Evolutionary conservation across 2,329 filamentous ascomycete genomes (phyloP).

Genomic region (Claviceps cyperi): DNA sequence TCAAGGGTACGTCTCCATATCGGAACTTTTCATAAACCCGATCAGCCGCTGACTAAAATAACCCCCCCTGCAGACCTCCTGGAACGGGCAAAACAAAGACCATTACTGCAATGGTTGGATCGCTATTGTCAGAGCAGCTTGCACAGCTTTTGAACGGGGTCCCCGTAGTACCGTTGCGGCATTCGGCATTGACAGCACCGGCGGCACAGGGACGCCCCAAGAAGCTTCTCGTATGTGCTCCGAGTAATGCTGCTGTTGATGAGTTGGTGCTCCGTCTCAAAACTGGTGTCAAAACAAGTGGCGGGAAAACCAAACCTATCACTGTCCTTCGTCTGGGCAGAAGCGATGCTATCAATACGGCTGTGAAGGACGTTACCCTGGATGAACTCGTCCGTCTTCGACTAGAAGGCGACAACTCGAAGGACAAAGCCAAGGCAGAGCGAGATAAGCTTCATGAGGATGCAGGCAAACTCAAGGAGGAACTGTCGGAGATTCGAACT

Average conservation of each 20-base stretch:
- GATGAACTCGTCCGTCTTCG: constrained; percentile 77
- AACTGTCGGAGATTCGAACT: constrained; percentile 56
- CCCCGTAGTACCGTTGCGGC: constrained; percentile 17
- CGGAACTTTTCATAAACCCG: background rate
- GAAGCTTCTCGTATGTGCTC: constrained; percentile 92
- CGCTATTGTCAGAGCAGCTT: constrained; percentile 37
- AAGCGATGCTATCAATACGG: constrained; percentile 80
- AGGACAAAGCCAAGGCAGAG: constrained; percentile 39
- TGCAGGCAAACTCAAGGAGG: constrained; percentile 57
- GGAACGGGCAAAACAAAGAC: constrained; percentile 98
- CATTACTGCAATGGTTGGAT: constrained; percentile 89
- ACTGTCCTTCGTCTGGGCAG: constrained; percentile 82
- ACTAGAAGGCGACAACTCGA: constrained; percentile 45
- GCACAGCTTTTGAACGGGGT: constrained; percentile 20
- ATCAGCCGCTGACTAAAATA: constrained; percentile 15
- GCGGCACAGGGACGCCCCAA: constrained; percentile 34
- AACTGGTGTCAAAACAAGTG: constrained; percentile 63
- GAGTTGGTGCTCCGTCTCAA: constrained; percentile 90
- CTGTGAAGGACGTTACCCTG: constrained; percentile 80
- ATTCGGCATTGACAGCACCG: constrained; percentile 9
- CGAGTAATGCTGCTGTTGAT: constrained; percentile 94
- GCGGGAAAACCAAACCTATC: constrained; percentile 59
- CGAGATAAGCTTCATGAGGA: constrained; percentile 48
- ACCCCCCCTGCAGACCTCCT: constrained; percentile 46
- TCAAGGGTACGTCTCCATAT: constrained; percentile 48